phyloP scores from a whole-genome alignment of 192 early-diverging fungal species.

The Coemansia sp. region DNA sequence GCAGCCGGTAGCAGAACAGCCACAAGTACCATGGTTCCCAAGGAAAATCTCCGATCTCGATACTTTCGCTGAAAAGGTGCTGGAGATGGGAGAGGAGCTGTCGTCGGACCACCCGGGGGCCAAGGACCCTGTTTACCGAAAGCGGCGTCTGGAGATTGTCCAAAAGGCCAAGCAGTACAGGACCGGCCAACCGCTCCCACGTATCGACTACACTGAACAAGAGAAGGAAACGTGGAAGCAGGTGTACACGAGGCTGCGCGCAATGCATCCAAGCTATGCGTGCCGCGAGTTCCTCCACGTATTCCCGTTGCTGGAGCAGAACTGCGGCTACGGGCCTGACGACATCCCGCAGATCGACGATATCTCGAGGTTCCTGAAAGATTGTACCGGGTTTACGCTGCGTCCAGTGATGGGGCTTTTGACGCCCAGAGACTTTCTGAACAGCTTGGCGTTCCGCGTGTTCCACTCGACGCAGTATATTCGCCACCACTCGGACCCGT shows the following conservation, averaged over 20 bases:
- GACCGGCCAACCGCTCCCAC: conserved; percentile 75
- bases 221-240: conserved; percentile 86
- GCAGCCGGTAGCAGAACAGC: neutral
- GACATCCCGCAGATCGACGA: conserved; percentile 89
- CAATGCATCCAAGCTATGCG: conserved; percentile 80
- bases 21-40: conserved; percentile 86
- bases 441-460: conserved; percentile 94
- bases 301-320: conserved; percentile 84
- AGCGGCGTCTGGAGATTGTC: conserved; percentile 80
- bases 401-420: conserved; percentile 94
- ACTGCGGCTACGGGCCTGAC: conserved; percentile 83
- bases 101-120: conserved; percentile 93
- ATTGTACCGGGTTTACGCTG: conserved; percentile 90
- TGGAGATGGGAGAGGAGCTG: conserved; percentile 89
- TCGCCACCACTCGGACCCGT: conserved; percentile 85
- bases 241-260: conserved; percentile 72
- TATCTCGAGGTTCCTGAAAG: conserved; percentile 88
- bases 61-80: conserved; percentile 85
- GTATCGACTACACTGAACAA: conserved; percentile 73
- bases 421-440: conserved; percentile 91
- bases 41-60: conserved; percentile 90
- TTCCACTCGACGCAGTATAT: conserved; percentile 99
- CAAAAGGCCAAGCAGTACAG: conserved; percentile 77
- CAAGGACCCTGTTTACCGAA: conserved; percentile 80
- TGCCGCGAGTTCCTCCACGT: conserved; percentile 92